Percentiles rank a stretch among this genome's conserved stretches.
These are phyloP conservation scores for Nitzschia sp. DNA, from an alignment of 108 stramenopile genomes.

Conservation along the genomic window DNA sequence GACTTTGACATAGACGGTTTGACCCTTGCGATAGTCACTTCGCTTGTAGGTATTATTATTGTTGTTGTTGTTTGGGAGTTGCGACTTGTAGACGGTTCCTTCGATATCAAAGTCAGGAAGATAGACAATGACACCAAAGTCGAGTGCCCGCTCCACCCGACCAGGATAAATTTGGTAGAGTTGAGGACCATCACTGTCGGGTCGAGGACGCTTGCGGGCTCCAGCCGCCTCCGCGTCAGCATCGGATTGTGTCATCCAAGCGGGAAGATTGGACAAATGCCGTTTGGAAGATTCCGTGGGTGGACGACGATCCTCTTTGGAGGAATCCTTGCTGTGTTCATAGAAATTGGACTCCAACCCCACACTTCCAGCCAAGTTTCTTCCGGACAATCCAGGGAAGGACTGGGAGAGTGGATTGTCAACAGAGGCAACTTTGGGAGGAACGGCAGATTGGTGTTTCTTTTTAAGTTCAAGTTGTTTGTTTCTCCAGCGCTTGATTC, in stretches of 20 bases:
- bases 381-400: constrained; percentile 87
- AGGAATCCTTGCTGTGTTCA: constrained; percentile 48
- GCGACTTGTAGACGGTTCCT: constrained; percentile 88
- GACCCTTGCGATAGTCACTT: constrained; percentile 57
- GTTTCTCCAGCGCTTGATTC: constrained; percentile 54
- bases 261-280: constrained; percentile 76
- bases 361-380: constrained; percentile 69
- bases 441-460: constrained; percentile 16
- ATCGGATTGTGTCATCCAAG: constrained; percentile 79
- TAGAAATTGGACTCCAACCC: constrained; percentile 80
- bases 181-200: constrained; percentile 31
- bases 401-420: constrained; percentile 43
- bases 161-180: constrained; percentile 86
- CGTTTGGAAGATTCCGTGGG: constrained; percentile 46
- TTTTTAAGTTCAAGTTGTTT: constrained; percentile 39
- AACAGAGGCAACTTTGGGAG: constrained; percentile 20
- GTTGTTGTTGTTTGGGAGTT: constrained; percentile 51
- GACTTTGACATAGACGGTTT: constrained; percentile 88
- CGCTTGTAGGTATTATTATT: constrained; percentile 18
- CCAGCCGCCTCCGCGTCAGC: constrained; percentile 6
- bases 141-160: constrained; percentile 76
- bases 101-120: constrained; percentile 50
- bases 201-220: constrained; percentile 24
- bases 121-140: constrained; percentile 91
- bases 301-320: constrained; percentile 16